Evolutionary conservation across 2,329 filamentous ascomycete species (phyloP), one percentile per base, ranked within the genome.

Genomic region (Davidsoniella eucalypti): DNA sequence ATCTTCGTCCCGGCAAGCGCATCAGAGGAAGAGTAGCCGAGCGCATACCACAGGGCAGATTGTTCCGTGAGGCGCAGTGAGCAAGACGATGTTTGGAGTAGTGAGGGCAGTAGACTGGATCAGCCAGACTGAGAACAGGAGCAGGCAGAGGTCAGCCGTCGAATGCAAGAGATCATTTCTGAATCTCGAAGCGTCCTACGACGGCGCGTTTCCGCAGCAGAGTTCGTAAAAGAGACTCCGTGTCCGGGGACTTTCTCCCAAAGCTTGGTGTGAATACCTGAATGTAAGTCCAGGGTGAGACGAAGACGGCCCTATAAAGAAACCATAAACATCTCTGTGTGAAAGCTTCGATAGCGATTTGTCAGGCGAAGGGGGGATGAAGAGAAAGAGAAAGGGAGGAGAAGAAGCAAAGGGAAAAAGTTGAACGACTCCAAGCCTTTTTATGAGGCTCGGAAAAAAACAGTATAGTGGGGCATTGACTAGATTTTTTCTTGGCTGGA

Each of bases 201-300:
- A 87, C 88, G 88, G 87, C 86, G 88, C 87, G 85, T 95, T 94
- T 93, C 87, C 86, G 87, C 88, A 76, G 66, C 44, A 33, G 50
- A 49, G 70, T 65, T 49, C 33, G 36, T 69, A 44, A 33, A 23
- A 49, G 38, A 40, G 37, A 47, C 38, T 61, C 61, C 75, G 69
- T 81, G 88, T 95, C 90, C 90, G 90, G 90, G 90, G 90, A 96
- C 90, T 96, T 96, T 96, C 90, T 94, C 90, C 90, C 87, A 92
- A 95, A 95, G 88, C 88, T 64, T 38, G 12, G 18, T 37, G 21
- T 23, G 21, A 5, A 36, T 9, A 18, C 4, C 16, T 17, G 63
- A 67, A 33, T 33, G 29, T 33, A 5, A 33, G 12, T 33, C 29
- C 29, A 5, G 57, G 65, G 57, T 60, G 59, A 59, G 55, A 56